These are phyloP conservation scores for Aspergillus sclerotiicarbonarius DNA, from an alignment of 495 filamentous ascomycete species.

Conservation along the genomic window DNA sequence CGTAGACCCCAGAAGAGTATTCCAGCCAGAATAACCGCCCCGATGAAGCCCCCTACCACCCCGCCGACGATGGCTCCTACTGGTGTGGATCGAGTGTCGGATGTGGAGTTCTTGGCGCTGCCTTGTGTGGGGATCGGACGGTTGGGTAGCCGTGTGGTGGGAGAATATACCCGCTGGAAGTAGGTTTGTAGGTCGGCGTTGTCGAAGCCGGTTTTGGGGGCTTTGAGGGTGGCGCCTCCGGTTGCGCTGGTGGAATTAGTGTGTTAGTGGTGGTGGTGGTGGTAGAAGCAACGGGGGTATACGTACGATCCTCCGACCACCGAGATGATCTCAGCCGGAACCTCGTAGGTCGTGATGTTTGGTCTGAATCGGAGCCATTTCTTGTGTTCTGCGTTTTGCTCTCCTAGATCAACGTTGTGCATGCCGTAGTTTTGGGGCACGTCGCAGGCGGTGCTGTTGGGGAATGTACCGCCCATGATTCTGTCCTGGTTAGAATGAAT, in stretches of 20 bases:
- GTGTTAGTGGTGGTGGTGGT: too few species aligned
- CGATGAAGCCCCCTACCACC: conserved; percentile 8
- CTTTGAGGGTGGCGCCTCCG: conserved; percentile 3
- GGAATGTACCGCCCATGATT: conserved; percentile 10
- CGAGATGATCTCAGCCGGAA: conserved; percentile 5
- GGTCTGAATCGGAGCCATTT: conserved; percentile 4
- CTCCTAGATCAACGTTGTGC: conserved; percentile 13
- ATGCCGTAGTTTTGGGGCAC: conserved; percentile 6
- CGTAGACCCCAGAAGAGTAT: too few species aligned
- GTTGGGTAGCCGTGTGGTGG: background rate
- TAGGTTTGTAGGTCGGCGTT: conserved; percentile 7
- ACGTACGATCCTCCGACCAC: conserved; percentile 13
- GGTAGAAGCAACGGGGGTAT: background rate
- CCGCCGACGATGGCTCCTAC: conserved; percentile 13
- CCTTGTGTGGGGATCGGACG: conserved; percentile 1
- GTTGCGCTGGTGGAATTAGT: background rate
- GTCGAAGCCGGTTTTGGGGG: conserved; percentile 4
- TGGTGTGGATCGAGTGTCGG: background rate
- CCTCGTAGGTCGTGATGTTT: conserved; percentile 10
- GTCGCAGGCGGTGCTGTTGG: conserved; percentile 10
- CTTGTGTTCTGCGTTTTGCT: conserved; percentile 3
- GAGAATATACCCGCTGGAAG: conserved; percentile 4
- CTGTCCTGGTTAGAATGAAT: background rate
- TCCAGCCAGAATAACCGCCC: background rate
- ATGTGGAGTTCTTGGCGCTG: background rate